Evolutionary conservation across 768 basidiomycete species (phyloP).

Genomic region (Termitomyces sp.): DNA sequence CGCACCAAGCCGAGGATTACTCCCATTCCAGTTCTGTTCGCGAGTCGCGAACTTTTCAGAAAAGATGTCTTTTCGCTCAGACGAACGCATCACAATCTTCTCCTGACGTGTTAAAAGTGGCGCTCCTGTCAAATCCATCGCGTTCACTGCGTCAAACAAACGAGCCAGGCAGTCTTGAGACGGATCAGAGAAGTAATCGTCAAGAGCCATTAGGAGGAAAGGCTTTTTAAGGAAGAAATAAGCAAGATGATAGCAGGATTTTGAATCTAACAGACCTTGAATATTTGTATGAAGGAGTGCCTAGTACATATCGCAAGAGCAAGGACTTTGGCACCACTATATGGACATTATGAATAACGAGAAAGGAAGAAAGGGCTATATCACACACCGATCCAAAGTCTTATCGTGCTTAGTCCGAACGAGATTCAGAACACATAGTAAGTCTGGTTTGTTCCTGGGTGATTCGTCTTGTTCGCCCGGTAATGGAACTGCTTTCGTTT

Average conservation of each 20-base stretch:
- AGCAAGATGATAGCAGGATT: background rate
- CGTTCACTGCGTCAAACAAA: constrained; percentile 90
- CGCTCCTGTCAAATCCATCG: constrained; percentile 79
- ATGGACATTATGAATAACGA: background rate
- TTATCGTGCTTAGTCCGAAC: constrained; percentile 92
- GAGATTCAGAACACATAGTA: constrained; percentile 86
- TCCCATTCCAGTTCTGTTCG: constrained; percentile 22
- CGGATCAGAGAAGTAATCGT: constrained; percentile 89
- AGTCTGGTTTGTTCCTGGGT: constrained; percentile 37
- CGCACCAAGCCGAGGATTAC: constrained; percentile 18
- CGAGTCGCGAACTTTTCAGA: constrained; percentile 65
- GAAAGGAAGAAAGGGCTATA: constrained; percentile 15
- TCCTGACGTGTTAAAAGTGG: constrained; percentile 79
- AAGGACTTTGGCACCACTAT: constrained; percentile 89
- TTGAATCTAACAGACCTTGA: constrained; percentile 56
- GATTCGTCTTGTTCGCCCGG: constrained; percentile 31
- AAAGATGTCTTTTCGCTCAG: constrained; percentile 91
- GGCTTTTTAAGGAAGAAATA: constrained; percentile 50
- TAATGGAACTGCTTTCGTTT: constrained; percentile 30
- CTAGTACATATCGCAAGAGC: constrained; percentile 92
- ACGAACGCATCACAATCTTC: constrained; percentile 84
- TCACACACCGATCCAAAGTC: constrained; percentile 61
- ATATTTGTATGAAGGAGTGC: constrained; percentile 93
- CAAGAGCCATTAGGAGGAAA: constrained; percentile 87
- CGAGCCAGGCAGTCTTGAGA: constrained; percentile 88